A percentile compares a stretch with the other conserved stretches of the same genome.
phyloP scores from a whole-genome alignment of 2,329 filamentous ascomycete genomes.

The Talaromyces sp. region DNA sequence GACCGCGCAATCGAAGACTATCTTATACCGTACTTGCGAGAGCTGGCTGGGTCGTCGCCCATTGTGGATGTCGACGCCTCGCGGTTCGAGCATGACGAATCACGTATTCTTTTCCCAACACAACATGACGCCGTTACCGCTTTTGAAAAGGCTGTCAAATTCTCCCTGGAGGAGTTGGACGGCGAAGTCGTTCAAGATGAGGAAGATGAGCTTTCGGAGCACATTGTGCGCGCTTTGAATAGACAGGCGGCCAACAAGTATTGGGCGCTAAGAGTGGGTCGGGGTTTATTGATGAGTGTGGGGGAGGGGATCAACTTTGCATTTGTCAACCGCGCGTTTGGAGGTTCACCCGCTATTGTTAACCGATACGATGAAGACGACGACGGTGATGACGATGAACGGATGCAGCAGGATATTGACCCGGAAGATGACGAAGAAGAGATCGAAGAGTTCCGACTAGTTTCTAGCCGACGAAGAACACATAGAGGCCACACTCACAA shows the following conservation, averaged over 20 bases:
- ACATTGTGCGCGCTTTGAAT: conserved; percentile 28
- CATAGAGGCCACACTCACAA: neutral
- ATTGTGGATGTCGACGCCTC: conserved; percentile 55
- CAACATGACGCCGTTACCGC: conserved; percentile 53
- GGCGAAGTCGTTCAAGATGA: conserved; percentile 22
- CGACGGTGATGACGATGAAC: conserved; percentile 43
- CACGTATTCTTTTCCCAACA: conserved; percentile 46
- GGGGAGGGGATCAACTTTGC: conserved; percentile 52
- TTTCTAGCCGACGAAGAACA: conserved; percentile 3
- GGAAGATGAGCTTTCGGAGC: conserved; percentile 15
- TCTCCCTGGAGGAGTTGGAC: conserved; percentile 49
- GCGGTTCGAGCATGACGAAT: conserved; percentile 53
- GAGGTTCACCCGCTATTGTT: conserved; percentile 49
- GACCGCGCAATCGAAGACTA: conserved; percentile 51
- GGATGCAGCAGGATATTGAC: conserved; percentile 45
- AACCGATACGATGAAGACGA: conserved; percentile 26
- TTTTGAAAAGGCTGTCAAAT: conserved; percentile 50
- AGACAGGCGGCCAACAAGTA: conserved; percentile 37
- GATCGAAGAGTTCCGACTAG: conserved; percentile 31
- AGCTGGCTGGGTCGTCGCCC: conserved; percentile 45
- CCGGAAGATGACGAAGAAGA: conserved; percentile 42
- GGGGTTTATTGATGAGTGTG: conserved; percentile 55
- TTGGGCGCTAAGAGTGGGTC: conserved; percentile 57
- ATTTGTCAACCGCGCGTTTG: conserved; percentile 57
- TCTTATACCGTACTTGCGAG: conserved; percentile 57